Evolutionary conservation across 257 asterid genomes (phyloP), one percentile per base, ranked within the genome.

Genomic region (Salvia hispanica): DNA sequence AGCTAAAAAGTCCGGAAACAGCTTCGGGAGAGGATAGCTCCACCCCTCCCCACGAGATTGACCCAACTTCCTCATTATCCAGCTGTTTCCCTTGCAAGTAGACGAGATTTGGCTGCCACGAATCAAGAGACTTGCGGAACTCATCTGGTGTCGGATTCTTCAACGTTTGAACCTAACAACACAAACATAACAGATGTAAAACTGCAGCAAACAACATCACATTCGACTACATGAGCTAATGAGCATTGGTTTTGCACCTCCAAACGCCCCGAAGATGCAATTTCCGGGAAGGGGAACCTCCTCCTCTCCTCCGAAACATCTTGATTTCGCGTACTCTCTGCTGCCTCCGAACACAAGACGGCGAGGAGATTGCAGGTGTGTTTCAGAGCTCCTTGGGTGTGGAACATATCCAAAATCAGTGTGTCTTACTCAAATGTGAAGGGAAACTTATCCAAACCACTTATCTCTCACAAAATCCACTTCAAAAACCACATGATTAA

Each of bases 301-400:
- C 64, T 67, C 62, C 50, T 84, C 68, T 76, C 89, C 64, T 71
- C 78, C 4, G 33, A 58, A 56, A 60, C 87, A 77, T 86, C 87
- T 74, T 66, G 82, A 77, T 53, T 81, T 66, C 45, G 77, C 68
- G 78, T 76, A 67, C 65, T 70, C 61, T 87, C 96, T 9, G 73
- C 45, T 39, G 74, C 71, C 55, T 78, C 85, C 36, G 86, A 81
- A 58, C 86, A 84, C 63, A 82, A 68, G 39, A 91, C 89, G 3
- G 86, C 92, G 45, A 94, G 98, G 69, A 94, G 86, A 83, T 76
- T 84, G 84, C 98, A 91, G 67, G 81, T 80, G 71, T 83, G 85
- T 58, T 86, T 94, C 81, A 84, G 72, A 75, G 92, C 75, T 75
- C 98, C 99, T 81, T 86, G 96, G 65, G 85, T 71, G 68, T 87